Percentiles rank a stretch among this genome's conserved stretches.
Evolutionary conservation across 1,139 yeast species (phyloP).

Genomic region (Sugiyamaella grinbergsii): DNA sequence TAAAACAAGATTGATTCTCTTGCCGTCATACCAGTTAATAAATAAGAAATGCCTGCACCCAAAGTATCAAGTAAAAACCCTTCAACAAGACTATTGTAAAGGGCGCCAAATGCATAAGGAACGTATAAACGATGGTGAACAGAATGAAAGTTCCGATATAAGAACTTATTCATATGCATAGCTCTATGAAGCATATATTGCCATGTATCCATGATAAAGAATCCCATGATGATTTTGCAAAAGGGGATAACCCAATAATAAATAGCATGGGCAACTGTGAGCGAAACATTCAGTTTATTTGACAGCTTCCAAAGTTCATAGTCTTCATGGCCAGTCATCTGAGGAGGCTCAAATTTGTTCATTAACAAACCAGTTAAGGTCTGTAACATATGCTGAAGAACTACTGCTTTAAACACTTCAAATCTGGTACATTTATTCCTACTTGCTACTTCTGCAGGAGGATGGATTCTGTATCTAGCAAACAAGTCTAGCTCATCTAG

Average conservation of each 20-base stretch:
- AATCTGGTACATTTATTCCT: constrained; percentile 71
- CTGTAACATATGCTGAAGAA: constrained; percentile 82
- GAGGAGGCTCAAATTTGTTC: constrained; percentile 59
- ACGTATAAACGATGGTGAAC: constrained; percentile 93
- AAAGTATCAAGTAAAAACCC: constrained; percentile 89
- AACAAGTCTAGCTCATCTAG: constrained; percentile 74
- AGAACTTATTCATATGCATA: constrained; percentile 79
- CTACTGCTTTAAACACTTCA: constrained; percentile 78
- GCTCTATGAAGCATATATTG: constrained; percentile 81
- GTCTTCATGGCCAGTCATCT: constrained; percentile 73
- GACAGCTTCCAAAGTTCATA: constrained; percentile 67
- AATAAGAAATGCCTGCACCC: constrained; percentile 84
- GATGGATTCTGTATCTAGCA: constrained; percentile 84
- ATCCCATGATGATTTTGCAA: constrained; percentile 60
- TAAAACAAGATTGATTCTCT: constrained; percentile 75
- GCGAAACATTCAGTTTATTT: constrained; percentile 38
- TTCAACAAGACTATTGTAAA: constrained; percentile 90
- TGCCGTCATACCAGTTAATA: constrained; percentile 63
- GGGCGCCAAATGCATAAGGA: constrained; percentile 95
- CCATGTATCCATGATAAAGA: constrained; percentile 86
- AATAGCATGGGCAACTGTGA: constrained; percentile 24
- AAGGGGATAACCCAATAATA: constrained; percentile 48
- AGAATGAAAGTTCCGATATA: constrained; percentile 84
- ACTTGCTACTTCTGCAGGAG: constrained; percentile 76
- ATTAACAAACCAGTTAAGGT: constrained; percentile 64